Percentiles rank a stretch among this genome's conserved stretches.
Evolutionary conservation across 2,329 filamentous ascomycete genomes (phyloP).

Genomic region (Alternaria longipes): DNA sequence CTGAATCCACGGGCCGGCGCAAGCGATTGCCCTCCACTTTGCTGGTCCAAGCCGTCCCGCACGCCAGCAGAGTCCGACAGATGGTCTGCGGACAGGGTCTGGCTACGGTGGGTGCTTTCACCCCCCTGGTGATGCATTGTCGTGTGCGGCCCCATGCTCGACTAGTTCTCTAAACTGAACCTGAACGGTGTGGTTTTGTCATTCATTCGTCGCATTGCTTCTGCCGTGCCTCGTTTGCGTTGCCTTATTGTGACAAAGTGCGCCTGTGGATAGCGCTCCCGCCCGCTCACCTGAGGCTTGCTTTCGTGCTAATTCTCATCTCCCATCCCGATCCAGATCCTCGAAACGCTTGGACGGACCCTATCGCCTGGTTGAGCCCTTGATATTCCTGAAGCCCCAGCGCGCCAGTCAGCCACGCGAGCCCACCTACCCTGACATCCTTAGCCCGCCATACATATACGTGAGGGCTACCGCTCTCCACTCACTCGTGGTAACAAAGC

Average conservation of each 20-base stretch:
- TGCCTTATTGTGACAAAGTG: slow-evolving; percentile 51
- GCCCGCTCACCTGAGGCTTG: slow-evolving; percentile 48
- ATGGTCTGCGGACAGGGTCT: slow-evolving; percentile 47
- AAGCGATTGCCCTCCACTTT: slow-evolving; percentile 49
- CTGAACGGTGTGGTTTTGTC: slow-evolving; percentile 51
- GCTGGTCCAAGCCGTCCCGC: slow-evolving; percentile 53
- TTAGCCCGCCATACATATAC: slow-evolving; percentile 57
- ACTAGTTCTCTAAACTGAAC: slow-evolving; percentile 39
- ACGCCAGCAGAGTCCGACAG: slow-evolving; percentile 49
- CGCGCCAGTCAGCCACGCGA: slow-evolving; percentile 55
- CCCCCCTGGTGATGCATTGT: slow-evolving; percentile 45
- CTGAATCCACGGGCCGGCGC: slow-evolving; percentile 43
- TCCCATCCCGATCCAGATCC: slow-evolving; percentile 54
- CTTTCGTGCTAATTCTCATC: slow-evolving; percentile 46
- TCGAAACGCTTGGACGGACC: slow-evolving; percentile 53
- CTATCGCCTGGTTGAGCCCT: slow-evolving; percentile 54
- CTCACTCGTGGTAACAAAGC: slow-evolving; percentile 51
- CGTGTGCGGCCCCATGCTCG: slow-evolving; percentile 44
- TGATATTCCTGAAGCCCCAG: slow-evolving; percentile 44
- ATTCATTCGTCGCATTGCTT: slow-evolving; percentile 49
- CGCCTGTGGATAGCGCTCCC: slow-evolving; percentile 48
- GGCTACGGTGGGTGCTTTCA: slow-evolving; percentile 44
- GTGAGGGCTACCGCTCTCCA: slow-evolving; percentile 52
- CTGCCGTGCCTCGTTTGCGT: slow-evolving; percentile 53
- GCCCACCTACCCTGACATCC: slow-evolving; percentile 49